Percentiles rank a stretch among this genome's conserved stretches.
Evolutionary conservation across 2,329 filamentous ascomycete species (phyloP).

Genomic region (Aspergillus fischeri): DNA sequence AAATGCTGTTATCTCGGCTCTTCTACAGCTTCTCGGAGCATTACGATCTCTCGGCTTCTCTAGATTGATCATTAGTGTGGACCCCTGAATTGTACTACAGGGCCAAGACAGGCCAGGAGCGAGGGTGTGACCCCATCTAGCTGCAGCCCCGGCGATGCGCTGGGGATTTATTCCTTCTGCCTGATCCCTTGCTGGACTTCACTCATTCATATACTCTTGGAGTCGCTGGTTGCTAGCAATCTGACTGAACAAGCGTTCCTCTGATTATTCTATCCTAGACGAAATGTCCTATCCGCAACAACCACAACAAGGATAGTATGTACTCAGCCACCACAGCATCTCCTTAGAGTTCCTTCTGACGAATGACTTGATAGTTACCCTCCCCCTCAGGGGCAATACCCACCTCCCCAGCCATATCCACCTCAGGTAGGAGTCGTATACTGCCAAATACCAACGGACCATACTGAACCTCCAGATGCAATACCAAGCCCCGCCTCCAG

Average conservation of each 20-base stretch:
- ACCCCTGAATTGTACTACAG: slow-evolving; percentile 2
- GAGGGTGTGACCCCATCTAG: background rate
- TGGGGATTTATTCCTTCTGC: slow-evolving; percentile 13
- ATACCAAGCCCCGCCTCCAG: slow-evolving; percentile 14
- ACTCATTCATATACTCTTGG: background rate
- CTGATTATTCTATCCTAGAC: background rate
- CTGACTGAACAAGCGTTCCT: background rate
- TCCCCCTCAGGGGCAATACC: slow-evolving; percentile 11
- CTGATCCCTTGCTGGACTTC: slow-evolving; percentile 5
- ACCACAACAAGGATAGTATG: slow-evolving; percentile 13
- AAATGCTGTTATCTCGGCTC: background rate
- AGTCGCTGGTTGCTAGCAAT: background rate
- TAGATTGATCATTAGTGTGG: slow-evolving; percentile 3
- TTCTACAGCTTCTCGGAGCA: background rate
- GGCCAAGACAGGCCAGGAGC: slow-evolving; percentile 8
- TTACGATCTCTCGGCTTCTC: background rate
- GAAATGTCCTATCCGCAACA: slow-evolving; percentile 9
- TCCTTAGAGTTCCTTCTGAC: background rate
- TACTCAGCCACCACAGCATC: background rate
- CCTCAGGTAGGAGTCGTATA: background rate
- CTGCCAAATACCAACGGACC: background rate
- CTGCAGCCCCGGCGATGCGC: slow-evolving; percentile 1
- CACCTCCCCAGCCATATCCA: slow-evolving; percentile 8
- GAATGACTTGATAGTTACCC: slow-evolving; percentile 7
- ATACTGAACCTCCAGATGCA: slow-evolving; percentile 9